Conservation (phyloP, 352 stramenopile genomes). For the Globisporangium acanthophoron region DNA sequence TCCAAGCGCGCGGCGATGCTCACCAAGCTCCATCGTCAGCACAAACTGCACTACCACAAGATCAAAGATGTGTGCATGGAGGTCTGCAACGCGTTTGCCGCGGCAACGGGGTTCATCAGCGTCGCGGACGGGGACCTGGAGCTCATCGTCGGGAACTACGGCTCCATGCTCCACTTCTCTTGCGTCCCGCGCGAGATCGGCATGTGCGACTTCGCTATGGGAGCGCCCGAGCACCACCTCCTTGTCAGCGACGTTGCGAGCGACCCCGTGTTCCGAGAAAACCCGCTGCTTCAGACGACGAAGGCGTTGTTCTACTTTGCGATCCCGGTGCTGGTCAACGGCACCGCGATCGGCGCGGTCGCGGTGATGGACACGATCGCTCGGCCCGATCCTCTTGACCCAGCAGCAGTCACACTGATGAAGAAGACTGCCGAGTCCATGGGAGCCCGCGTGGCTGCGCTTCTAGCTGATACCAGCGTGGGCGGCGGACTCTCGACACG, state of each 20-base stretch:
- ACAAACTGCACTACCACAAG: slow-evolving; percentile 21
- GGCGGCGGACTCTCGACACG: background rate
- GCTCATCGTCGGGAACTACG: slow-evolving; percentile 19
- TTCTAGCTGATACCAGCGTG: background rate
- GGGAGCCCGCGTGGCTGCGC: slow-evolving; percentile 6
- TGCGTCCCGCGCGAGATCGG: slow-evolving; percentile 23
- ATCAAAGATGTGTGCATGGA: slow-evolving; percentile 13
- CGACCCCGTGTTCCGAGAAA: slow-evolving; percentile 15
- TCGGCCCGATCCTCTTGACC: background rate
- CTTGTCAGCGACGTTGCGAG: slow-evolving; percentile 5
- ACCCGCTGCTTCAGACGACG: slow-evolving; percentile 17
- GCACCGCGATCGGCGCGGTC: slow-evolving; percentile 16
- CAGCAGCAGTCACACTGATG: background rate
- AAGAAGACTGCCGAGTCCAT: slow-evolving; percentile 5
- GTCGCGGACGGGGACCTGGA: slow-evolving; percentile 15
- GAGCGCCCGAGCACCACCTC: slow-evolving; percentile 10
- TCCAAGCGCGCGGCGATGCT: slow-evolving; percentile 17
- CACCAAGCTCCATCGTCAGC: slow-evolving; percentile 14
- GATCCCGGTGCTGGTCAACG: slow-evolving; percentile 9
- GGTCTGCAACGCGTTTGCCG: slow-evolving; percentile 4
- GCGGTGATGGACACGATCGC: slow-evolving; percentile 15
- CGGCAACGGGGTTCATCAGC: slow-evolving; percentile 16
- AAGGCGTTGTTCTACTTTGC: slow-evolving; percentile 22
- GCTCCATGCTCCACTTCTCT: slow-evolving; percentile 22
- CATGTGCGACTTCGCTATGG: slow-evolving; percentile 23